Evolutionary conservation across 2,329 filamentous ascomycete genomes (phyloP).

Genomic region (Ascochyta viciae-villosae): DNA sequence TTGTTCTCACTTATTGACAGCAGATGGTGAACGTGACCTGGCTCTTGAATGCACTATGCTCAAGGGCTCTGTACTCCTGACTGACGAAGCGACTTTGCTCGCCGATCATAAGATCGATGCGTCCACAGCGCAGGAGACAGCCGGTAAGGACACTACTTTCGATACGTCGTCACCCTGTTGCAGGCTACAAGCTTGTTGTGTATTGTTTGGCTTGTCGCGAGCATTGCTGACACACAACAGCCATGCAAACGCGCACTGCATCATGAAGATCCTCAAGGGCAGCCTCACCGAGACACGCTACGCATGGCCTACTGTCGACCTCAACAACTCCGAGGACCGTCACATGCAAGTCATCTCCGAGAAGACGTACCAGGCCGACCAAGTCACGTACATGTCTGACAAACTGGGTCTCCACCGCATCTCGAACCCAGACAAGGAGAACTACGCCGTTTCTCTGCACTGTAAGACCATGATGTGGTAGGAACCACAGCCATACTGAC

Average conservation of each 20-base stretch:
- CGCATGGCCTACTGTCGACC: conserved; percentile 66
- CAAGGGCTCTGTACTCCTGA: conserved; percentile 31
- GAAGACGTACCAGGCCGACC: conserved; percentile 71
- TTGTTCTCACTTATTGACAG: conserved; percentile 21
- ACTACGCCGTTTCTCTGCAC: conserved; percentile 86
- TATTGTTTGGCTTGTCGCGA: not conserved
- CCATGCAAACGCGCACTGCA: conserved; percentile 78
- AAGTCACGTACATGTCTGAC: conserved; percentile 91
- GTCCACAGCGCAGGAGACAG: conserved; percentile 35
- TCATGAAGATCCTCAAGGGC: conserved; percentile 88
- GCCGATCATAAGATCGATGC: conserved; percentile 40
- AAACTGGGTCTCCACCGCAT: conserved; percentile 85
- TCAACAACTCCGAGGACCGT: conserved; percentile 54
- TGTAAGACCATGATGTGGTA: conserved; percentile 51
- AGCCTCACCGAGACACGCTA: conserved; percentile 82
- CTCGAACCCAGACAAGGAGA: conserved; percentile 72
- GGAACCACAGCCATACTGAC: not conserved
- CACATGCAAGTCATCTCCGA: conserved; percentile 71
- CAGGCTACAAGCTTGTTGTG: not conserved
- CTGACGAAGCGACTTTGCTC: conserved; percentile 39
- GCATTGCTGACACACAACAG: conserved; percentile 25
- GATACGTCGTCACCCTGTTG: conserved; percentile 4
- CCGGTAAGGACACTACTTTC: conserved; percentile 32
- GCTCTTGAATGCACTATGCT: not conserved
- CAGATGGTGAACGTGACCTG: conserved; percentile 40